Base-by-base conservation (phyloP, 257 asterid species). In the Primulina huaijiensis region DNA sequence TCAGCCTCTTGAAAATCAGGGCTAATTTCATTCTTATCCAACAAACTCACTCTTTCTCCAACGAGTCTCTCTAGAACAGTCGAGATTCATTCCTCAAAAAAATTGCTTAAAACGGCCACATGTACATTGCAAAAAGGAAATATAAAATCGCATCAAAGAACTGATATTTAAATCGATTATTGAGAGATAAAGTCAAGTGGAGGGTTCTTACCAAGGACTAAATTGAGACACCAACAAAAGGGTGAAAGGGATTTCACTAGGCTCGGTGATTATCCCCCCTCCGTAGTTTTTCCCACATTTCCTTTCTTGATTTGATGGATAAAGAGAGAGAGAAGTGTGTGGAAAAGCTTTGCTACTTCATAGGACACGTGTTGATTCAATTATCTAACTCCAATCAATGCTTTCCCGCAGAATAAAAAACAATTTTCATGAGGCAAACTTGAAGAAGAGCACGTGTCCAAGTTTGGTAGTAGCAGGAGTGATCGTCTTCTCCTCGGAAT, bases 381-480 rank as follows among this genome's bases (percentile, higher is more conserved):
- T 88, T 82, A 88, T 92, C 96, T 63, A 81, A 84, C 86, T 80
- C 81, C 92, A 87, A 86, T 92, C 88, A 86, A 88, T 86, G 88
- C 84, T 33, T 58, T 12, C n/a, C 12, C 37, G 59, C 72, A 65
- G 62, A 12, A 23, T 21, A 53, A 38, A 66, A 80, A 60, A 75
- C 68, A 46, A 43, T 84, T 84, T 82, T 66, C 78, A 75, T 75
- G 84, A 74, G 76, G 68, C 80, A 69, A 70, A 77, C 69, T 58
- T 68, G 77, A 82, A 31, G 79, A 76, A 65, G 34, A 57, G 77
- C 86, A 90, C 92, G 95, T 84, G 92, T 81, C 89, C 83, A 62
- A 79, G 68, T 60, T 27, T 27, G 30, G 30, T 3, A 27, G 30
- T 27, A 27, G 30, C 30, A 27, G 64, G 56, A 27, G 60, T 25